Base-by-base conservation (phyloP, 805 yeast genomes). In the Metschnikowia dekortorum region DNA sequence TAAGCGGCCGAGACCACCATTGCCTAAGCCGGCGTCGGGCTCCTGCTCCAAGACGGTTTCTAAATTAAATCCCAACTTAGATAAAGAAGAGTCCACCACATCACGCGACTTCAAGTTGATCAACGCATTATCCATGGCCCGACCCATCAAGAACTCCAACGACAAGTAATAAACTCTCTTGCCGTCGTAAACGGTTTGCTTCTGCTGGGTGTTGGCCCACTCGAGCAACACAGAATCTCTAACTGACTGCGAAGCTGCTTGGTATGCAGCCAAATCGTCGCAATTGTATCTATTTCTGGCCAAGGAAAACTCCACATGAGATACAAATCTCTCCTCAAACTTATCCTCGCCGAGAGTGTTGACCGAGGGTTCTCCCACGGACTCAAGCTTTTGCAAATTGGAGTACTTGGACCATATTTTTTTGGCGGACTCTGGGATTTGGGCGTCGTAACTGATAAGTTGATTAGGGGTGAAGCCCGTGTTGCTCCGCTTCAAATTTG, bases 171-270 rank as follows among this genome's bases (percentile, higher is more conserved):
- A 90, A 39, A 90, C 85, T 55, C 97, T 76, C 71, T 90, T 90
- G 44, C 86, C 87, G 63, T 87, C 95, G 60, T 81, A 83, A 43
- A 85, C 68, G 13, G 97, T 89, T 68, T 88, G 94, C 62, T 81
- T 78, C 69, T 90, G 97, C 70, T 90, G 97, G 37, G 97, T 90
- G 67, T 85, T 83, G 66, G 91, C 90, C 97, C 97, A 90, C 60
- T 88, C 89, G 43, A 89, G 76, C 58, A 89, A 78, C 62, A 90
- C 73, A 47, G 84, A 83, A 67, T 91, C 96, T 55, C 96, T 76
- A 52, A 90, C 77, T 26, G 94, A 76, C 61, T 76, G 76, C 5
- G 96, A 85, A 37, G 95, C 82, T 0, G 97, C 96, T 65, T 87
- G 95, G 65, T 91, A 90, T 26, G 97, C 96, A 38, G 96, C 96